phyloP scores from a whole-genome alignment of 1,284 basidiomycete genomes.

The Inonotus obliquus region DNA sequence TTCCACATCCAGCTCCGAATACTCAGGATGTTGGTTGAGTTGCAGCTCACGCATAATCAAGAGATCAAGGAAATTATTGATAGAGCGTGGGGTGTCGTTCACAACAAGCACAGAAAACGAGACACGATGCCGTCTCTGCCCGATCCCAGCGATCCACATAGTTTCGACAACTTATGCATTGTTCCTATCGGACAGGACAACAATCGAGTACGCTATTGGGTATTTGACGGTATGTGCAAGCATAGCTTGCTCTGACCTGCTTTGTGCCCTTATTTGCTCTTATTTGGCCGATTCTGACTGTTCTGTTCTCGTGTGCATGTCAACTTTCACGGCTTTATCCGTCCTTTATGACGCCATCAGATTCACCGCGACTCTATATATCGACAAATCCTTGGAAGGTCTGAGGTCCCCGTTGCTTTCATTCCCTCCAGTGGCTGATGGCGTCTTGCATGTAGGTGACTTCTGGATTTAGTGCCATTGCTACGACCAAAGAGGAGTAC shows the following conservation, averaged over 20 bases:
- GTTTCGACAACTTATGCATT: conserved; percentile 57
- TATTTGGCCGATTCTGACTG: conserved; percentile 45
- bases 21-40: conserved; percentile 72
- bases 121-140: conserved; percentile 50
- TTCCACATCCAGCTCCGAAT: conserved; percentile 56
- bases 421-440: not conserved
- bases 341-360: conserved; percentile 36
- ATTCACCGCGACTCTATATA: conserved; percentile 72
- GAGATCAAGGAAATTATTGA: conserved; percentile 70
- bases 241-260: conserved; percentile 26
- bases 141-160: conserved; percentile 50
- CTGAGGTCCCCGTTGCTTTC: not conserved
- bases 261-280: conserved; percentile 52
- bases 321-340: conserved; percentile 21
- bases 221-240: conserved; percentile 72
- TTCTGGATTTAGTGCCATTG: conserved; percentile 62
- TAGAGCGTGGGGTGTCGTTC: conserved; percentile 76
- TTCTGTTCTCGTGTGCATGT: conserved; percentile 27
- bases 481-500: conserved; percentile 70
- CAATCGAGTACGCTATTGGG: conserved; percentile 71
- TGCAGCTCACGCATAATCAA: conserved; percentile 63
- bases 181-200: conserved; percentile 69
- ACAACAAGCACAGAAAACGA: conserved; percentile 77
- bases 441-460: conserved; percentile 36
- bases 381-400: conserved; percentile 82